Base-by-base conservation (phyloP, 2,329 filamentous ascomycete species). In the Cercospora beticola region DNA sequence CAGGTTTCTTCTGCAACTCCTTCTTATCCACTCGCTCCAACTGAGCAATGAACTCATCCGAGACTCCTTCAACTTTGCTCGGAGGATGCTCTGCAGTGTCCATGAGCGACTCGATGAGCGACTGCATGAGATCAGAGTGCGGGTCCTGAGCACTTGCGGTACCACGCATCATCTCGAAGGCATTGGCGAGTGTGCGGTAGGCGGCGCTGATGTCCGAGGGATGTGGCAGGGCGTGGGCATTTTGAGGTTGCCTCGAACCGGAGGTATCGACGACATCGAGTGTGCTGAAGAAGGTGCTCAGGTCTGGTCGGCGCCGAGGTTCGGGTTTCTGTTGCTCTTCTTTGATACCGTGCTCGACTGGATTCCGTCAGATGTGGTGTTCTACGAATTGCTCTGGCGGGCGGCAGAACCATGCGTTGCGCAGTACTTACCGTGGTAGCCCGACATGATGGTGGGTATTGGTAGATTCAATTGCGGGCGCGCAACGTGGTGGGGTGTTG, bases 281-380 rank as follows among this genome's bases (percentile, higher is more conserved):
- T 56, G 86, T 85, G 67, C 84, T 83, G 81, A 89, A 89, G 82
- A 90, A 90, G 74, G 87, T 88, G 49, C 85, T 87, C 49, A 90
- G 84, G 77, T 90, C 88, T 30, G 88, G 88, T 62, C 87, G 85
- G 71, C 86, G 86, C 18, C 79, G 79, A 26, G 28, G 18, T 30
- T 54, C 46, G 10, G 62, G 6, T n/a, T 36, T 57, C n/a, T 58
- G 52, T 21, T 54, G 62, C 23, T 64, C 62, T 26, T 64, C 62
- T 14, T 64, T 64, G 62, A 64, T 64, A 10, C 62, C 62, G 52
- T 64, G 62, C 26, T 64, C 62, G 52, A 64, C 62, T 64, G 31
- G 3, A 58, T 14, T 31, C 12, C 8, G 7, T 18, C 23, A 28
- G 23, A 46, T 26, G 23, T 8, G 28, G 40, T 12, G 43, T 26